Percentiles rank a stretch among this genome's conserved stretches.
These are phyloP conservation scores for Salvia splendens DNA, from an alignment of 257 asterid species.

Conservation along the genomic window DNA sequence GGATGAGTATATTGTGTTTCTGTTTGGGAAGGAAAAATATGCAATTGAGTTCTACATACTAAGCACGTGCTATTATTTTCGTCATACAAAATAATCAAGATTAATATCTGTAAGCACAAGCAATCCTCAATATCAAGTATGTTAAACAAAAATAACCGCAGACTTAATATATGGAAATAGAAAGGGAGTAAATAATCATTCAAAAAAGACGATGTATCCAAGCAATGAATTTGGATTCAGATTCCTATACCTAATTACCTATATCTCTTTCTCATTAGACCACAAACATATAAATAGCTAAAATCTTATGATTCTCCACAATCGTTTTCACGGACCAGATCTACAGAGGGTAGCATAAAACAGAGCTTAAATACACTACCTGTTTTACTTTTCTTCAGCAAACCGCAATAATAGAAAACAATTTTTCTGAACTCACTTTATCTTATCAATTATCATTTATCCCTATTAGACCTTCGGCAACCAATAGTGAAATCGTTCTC, in stretches of 20 bases:
- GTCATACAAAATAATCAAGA: constrained; percentile 3
- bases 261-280: not conserved
- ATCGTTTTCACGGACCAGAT: not conserved
- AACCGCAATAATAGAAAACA: constrained; percentile 5
- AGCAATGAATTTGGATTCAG: constrained; percentile 8
- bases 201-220: not conserved
- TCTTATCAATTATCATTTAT: not conserved
- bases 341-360: not conserved
- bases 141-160: not conserved
- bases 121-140: not conserved
- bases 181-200: not conserved
- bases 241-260: not conserved
- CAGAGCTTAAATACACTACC: not conserved
- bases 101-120: not conserved
- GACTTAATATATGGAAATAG: not conserved
- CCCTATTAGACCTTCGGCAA: not conserved
- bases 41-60: not conserved
- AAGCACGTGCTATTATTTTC: not conserved
- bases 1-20: not conserved
- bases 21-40: not conserved
- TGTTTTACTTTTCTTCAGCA: not conserved
- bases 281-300: constrained; percentile 1
- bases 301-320: not conserved
- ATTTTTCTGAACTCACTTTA: not conserved
- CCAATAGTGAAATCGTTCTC: too few relatives aligned